Conservation (phyloP, 2,329 filamentous ascomycete genomes). For the Fusarium fracticaudum region DNA sequence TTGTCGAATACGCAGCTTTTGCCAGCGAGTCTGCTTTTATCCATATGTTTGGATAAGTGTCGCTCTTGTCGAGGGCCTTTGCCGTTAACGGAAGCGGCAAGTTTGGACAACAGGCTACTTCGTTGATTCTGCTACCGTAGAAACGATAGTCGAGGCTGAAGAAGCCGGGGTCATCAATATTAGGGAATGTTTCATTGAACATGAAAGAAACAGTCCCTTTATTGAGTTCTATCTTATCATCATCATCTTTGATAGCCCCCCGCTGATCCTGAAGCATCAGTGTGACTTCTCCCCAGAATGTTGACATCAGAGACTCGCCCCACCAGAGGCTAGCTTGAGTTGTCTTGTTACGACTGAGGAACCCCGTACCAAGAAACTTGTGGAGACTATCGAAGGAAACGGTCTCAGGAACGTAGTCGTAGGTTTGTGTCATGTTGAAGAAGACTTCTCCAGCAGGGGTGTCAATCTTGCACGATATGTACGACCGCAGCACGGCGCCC, state of each 20-base stretch:
- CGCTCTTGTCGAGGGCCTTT: not conserved
- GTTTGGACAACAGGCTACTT: not conserved
- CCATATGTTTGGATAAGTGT: not conserved
- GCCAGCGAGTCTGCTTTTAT: not conserved
- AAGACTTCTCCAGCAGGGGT: not conserved
- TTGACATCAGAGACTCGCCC: not conserved
- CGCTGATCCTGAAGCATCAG: not conserved
- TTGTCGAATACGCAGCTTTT: not conserved
- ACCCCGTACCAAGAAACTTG: not conserved
- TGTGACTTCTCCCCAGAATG: not conserved
- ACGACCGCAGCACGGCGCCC: not conserved
- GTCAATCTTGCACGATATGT: not conserved
- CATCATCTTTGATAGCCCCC: not conserved
- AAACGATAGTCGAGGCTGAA: not conserved
- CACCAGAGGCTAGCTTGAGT: not conserved
- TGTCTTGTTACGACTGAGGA: not conserved
- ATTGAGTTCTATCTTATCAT: not conserved
- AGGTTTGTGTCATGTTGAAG: not conserved
- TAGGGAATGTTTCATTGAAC: fast-evolving
- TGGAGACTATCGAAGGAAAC: not conserved
- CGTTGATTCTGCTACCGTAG: fast-evolving
- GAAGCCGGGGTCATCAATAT: not conserved
- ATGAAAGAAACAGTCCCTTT: not conserved
- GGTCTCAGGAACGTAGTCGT: not conserved
- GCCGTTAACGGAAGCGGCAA: not conserved